Conservation (phyloP, 176 grass and related monocot genomes). For the Triticum dicoccoides region DNA sequence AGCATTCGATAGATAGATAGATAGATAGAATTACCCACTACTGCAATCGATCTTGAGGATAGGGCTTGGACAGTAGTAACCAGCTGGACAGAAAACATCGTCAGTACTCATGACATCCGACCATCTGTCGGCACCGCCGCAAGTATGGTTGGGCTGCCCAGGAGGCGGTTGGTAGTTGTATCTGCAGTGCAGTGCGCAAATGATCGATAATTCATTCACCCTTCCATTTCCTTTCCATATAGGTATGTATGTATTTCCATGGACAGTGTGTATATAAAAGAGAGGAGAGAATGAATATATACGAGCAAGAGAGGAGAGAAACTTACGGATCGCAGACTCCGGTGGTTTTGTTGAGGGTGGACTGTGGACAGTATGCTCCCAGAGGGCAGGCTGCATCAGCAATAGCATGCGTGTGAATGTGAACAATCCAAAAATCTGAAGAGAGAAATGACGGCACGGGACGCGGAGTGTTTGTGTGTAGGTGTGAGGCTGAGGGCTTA, state of each 20-base stretch:
- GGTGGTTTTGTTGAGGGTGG: conserved; percentile 67
- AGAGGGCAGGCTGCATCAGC: conserved; percentile 75
- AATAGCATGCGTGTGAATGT: too few species aligned
- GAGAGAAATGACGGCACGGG: background rate
- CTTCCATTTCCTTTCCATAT: background rate
- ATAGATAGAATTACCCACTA: conserved; percentile 89
- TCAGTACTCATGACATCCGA: conserved; percentile 59
- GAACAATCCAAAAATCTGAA: too few species aligned
- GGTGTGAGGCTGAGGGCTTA: conserved; percentile 21
- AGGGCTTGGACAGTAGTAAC: conserved; percentile 88
- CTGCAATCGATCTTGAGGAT: conserved; percentile 77
- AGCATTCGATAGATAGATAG: conserved; percentile 34
- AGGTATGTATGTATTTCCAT: too few species aligned
- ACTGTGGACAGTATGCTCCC: conserved; percentile 76
- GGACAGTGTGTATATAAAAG: too few species aligned
- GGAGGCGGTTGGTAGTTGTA: conserved; percentile 83
- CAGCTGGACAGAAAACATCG: conserved; percentile 80
- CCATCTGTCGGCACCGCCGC: conserved; percentile 79
- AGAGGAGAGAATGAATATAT: too few species aligned
- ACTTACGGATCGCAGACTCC: conserved; percentile 96
- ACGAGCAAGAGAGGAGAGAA: background rate
- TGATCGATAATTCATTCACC: background rate
- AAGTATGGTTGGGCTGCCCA: conserved; percentile 73
- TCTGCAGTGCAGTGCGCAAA: conserved; percentile 18
- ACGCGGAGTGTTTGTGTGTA: background rate